Evolutionary conservation across 306 rosid genomes (phyloP), one percentile per base, ranked within the genome.

Genomic region (Corylus avellana): DNA sequence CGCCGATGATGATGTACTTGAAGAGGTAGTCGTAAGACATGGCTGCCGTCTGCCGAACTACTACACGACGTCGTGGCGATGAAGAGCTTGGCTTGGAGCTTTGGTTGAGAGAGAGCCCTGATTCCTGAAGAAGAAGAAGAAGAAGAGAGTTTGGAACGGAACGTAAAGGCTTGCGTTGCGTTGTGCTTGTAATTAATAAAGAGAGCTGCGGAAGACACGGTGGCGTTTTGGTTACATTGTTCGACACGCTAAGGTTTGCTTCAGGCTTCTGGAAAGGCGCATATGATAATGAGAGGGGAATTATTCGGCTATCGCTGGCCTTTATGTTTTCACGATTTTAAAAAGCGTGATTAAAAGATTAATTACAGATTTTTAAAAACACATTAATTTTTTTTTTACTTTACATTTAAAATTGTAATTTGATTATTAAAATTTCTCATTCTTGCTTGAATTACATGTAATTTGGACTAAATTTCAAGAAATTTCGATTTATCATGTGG

Each of bases 1-100:
- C 98, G 20, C 98, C 98, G 88, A 94, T 94, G 88, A 94, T 92
- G 90, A 94, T 94, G 83, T 92, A 94, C 92, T 94, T 94, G 97
- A 94, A 94, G 75, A 92, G 97, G 61, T 92, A 94, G 78, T 94
- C 97, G 92, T 92, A 91, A 47, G 98, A 94, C 98, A 94, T 94
- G 83, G 49, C 68, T 64, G 7, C 57, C 18, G 5, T 39, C 44
- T 39, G 5, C 46, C 46, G 46, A 42, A 13, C 0, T 53, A 13
- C 32, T 14, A 64, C 9, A 73, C 88, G 78, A 59, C 55, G 86
- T 44, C 76, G 88, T 82, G 17, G 37, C 12, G 58, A 11, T 68
- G 12, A 68, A 69, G 75, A 25, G 5, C 25, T 20, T 10, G 9
- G 37, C 66, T 59, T 25, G 35, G 16, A 22, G 17, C 11, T 25